phyloP scores from a whole-genome alignment of 2,329 filamentous ascomycete genomes.

The Colletotrichum brevisporum region DNA sequence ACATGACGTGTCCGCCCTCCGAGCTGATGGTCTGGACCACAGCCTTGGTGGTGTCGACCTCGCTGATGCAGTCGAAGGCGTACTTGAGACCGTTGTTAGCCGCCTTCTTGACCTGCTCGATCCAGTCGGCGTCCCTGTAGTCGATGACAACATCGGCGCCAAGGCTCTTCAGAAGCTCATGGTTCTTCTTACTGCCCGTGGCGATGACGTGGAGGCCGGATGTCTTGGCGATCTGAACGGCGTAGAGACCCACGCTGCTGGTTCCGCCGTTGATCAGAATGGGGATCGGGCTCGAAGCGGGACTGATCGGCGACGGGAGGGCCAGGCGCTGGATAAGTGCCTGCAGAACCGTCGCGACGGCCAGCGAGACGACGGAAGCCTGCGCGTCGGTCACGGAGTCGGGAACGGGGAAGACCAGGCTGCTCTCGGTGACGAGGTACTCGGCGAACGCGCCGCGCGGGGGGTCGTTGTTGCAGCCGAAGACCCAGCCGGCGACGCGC shows the following conservation, averaged over 20 bases:
- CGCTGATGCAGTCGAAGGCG: constrained; percentile 51
- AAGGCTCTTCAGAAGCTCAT: constrained; percentile 54
- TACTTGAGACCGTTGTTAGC: constrained; percentile 24
- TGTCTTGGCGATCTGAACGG: constrained; percentile 33
- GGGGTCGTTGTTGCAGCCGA: constrained; percentile 44
- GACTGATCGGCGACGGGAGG: constrained; percentile 25
- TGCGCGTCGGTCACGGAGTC: constrained; percentile 18
- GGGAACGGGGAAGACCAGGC: constrained; percentile 31
- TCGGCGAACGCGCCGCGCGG: constrained; percentile 37
- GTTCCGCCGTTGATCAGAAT: constrained; percentile 48
- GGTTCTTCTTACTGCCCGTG: constrained; percentile 48
- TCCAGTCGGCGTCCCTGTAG: constrained; percentile 51
- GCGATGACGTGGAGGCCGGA: constrained; percentile 34
- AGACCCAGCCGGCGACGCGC: constrained; percentile 52
- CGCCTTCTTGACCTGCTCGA: constrained; percentile 43
- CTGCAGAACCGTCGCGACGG: constrained; percentile 34
- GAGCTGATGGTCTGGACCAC: constrained; percentile 45
- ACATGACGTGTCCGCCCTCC: constrained; percentile 48
- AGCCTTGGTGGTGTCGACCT: constrained; percentile 47
- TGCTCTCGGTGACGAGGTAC: constrained; percentile 38
- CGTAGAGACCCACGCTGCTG: constrained; percentile 42
- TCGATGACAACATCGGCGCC: constrained; percentile 65
- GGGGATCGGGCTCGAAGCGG: constrained; percentile 28
- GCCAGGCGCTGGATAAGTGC: constrained; percentile 34
- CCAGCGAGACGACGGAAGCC: constrained; percentile 31